Conservation (phyloP, 2,329 filamentous ascomycete species). For the Grosmannia clavigera region DNA sequence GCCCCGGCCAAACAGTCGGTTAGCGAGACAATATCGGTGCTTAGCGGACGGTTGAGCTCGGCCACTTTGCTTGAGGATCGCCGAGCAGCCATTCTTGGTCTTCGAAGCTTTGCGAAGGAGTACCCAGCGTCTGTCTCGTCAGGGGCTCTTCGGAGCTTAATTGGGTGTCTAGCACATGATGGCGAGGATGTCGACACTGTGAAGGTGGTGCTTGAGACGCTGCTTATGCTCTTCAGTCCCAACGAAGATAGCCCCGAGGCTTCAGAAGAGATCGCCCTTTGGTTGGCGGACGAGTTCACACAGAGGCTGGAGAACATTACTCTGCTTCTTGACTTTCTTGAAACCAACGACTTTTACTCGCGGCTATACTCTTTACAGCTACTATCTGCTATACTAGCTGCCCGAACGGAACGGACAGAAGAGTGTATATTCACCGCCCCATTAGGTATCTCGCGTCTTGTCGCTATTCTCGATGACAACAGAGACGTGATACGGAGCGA, state of each 20-base stretch:
- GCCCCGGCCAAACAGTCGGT: slow-evolving; percentile 94
- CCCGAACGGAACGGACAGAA: slow-evolving; percentile 81
- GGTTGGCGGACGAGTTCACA: slow-evolving; percentile 96
- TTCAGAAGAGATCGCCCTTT: slow-evolving; percentile 88
- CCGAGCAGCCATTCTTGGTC: slow-evolving; percentile 78
- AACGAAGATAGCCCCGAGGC: slow-evolving; percentile 71
- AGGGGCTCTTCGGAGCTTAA: slow-evolving; percentile 78
- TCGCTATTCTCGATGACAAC: slow-evolving; percentile 70
- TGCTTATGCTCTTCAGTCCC: slow-evolving; percentile 79
- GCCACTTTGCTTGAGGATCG: slow-evolving; percentile 91
- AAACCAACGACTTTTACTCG: slow-evolving; percentile 78
- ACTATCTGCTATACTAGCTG: slow-evolving; percentile 71
- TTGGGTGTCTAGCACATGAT: slow-evolving; percentile 75
- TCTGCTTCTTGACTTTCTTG: slow-evolving; percentile 76
- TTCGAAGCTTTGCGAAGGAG: slow-evolving; percentile 91
- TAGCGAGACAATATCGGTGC: slow-evolving; percentile 81
- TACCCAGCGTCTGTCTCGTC: slow-evolving; percentile 94
- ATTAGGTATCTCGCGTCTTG: slow-evolving; percentile 75
- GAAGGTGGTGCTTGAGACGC: slow-evolving; percentile 86
- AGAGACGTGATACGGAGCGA: slow-evolving; percentile 84
- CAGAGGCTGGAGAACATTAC: slow-evolving; percentile 96
- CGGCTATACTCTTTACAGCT: slow-evolving; percentile 85
- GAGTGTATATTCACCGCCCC: slow-evolving; percentile 88
- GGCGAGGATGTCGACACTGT: slow-evolving; percentile 91
- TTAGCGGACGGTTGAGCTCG: slow-evolving; percentile 77